Conservation (phyloP, 2,329 filamentous ascomycete genomes). For the Fusarium transvaalense region DNA sequence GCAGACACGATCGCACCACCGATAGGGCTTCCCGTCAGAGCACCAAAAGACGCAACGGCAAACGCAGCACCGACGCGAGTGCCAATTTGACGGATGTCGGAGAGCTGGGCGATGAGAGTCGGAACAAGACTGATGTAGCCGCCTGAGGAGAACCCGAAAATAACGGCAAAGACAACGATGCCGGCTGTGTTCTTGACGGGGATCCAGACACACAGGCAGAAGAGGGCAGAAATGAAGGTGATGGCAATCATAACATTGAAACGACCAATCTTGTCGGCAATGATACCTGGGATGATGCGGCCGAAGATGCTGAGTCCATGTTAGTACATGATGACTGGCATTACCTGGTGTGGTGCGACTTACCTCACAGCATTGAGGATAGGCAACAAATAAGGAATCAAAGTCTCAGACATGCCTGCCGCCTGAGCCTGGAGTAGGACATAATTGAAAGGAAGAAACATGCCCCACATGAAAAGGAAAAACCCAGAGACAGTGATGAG, state of each 20-base stretch:
- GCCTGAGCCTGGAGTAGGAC: slow-evolving; percentile 62
- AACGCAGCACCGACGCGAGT: slow-evolving; percentile 75
- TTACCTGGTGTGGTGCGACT: slow-evolving; percentile 23
- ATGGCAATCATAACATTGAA: slow-evolving; percentile 66
- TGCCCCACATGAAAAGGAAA: slow-evolving; percentile 69
- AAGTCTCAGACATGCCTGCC: slow-evolving; percentile 56
- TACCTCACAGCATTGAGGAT: slow-evolving; percentile 69
- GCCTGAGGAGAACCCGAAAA: slow-evolving; percentile 78
- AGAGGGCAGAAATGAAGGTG: slow-evolving; percentile 61
- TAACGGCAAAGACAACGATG: slow-evolving; percentile 72
- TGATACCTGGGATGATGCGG: slow-evolving; percentile 64
- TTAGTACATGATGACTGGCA: slow-evolving; percentile 17
- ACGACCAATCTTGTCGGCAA: slow-evolving; percentile 60
- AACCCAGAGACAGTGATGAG: slow-evolving; percentile 58
- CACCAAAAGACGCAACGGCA: slow-evolving; percentile 71
- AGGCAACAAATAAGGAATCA: slow-evolving; percentile 63
- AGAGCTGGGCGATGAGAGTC: slow-evolving; percentile 76
- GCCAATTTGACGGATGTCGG: slow-evolving; percentile 76
- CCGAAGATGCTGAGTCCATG: slow-evolving; percentile 58
- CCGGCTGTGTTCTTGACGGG: slow-evolving; percentile 64
- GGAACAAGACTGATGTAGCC: slow-evolving; percentile 74
- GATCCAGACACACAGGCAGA: slow-evolving; percentile 63
- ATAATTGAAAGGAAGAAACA: slow-evolving; percentile 68
- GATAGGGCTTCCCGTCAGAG: slow-evolving; percentile 75
- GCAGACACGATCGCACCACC: slow-evolving; percentile 70